Evolutionary conservation across 2,329 filamentous ascomycete genomes (phyloP).

Genomic region (Penicillium sclerotiorum): DNA sequence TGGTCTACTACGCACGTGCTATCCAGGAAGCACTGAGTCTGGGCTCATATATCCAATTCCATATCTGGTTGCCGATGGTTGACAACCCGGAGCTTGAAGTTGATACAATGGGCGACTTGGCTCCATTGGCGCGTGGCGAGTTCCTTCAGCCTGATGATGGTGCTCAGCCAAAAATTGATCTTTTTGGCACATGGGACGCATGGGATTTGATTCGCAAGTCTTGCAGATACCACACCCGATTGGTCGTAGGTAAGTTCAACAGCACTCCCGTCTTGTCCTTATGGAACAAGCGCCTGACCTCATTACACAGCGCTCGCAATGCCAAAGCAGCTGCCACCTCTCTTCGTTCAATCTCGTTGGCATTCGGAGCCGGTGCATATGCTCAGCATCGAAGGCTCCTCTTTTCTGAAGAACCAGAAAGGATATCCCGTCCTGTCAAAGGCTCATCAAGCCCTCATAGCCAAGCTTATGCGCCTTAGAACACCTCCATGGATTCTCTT

Average conservation of each 20-base stretch:
- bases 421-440: constrained; percentile 63
- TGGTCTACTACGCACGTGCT: constrained; percentile 77
- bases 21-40: constrained; percentile 77
- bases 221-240: constrained; percentile 79
- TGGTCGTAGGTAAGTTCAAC: constrained; percentile 75
- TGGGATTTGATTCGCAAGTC: constrained; percentile 86
- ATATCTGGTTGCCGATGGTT: constrained; percentile 83
- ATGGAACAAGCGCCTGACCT: background rate
- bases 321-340: constrained; percentile 60
- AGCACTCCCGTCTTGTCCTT: background rate
- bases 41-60: constrained; percentile 75
- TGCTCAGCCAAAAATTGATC: constrained; percentile 58
- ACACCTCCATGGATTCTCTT: constrained; percentile 63
- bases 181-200: constrained; percentile 85
- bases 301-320: constrained; percentile 55
- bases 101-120: constrained; percentile 48
- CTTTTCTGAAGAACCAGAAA: constrained; percentile 61
- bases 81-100: constrained; percentile 64
- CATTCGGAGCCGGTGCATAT: constrained; percentile 64
- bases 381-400: constrained; percentile 54
- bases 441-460: constrained; percentile 59
- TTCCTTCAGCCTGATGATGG: constrained; percentile 38
- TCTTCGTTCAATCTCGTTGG: constrained; percentile 62
- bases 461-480: constrained; percentile 59
- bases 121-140: constrained; percentile 45